Percentiles rank a stretch among this genome's conserved stretches.
phyloP scores from a whole-genome alignment of 805 yeast species.

The Sporopachydermia quercuum region DNA sequence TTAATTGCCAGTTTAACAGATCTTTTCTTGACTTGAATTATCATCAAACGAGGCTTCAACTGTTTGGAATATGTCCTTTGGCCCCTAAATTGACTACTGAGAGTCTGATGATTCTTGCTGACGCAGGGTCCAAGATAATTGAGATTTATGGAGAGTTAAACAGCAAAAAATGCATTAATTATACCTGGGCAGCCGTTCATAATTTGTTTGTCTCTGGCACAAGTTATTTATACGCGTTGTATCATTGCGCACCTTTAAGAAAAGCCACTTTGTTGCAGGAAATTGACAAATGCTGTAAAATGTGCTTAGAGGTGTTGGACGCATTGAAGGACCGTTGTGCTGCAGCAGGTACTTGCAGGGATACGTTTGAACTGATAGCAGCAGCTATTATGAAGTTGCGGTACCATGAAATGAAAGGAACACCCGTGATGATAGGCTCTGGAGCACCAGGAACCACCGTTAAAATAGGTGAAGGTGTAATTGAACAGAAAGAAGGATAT shows the following conservation, averaged over 20 bases:
- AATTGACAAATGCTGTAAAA: conserved; percentile 27
- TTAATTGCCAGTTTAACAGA: conserved; percentile 49
- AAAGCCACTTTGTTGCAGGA: conserved; percentile 25
- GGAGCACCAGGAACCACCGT: too few relatives aligned
- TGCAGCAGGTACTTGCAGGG: conserved; percentile 49
- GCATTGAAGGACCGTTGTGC: conserved; percentile 48
- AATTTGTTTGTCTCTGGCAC: conserved; percentile 66
- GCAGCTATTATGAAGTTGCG: conserved; percentile 47
- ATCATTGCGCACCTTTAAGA: conserved; percentile 30
- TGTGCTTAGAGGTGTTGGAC: conserved; percentile 37
- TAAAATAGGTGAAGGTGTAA: too few relatives aligned
- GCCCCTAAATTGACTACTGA: conserved; percentile 28
- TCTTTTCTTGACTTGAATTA: conserved; percentile 51
- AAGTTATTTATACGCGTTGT: conserved; percentile 49
- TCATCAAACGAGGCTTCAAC: conserved; percentile 42
- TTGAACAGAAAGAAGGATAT: too few relatives aligned
- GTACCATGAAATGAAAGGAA: conserved; percentile 15
- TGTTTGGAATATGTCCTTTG: conserved; percentile 55
- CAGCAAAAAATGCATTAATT: conserved; percentile 38
- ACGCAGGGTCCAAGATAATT: conserved; percentile 42
- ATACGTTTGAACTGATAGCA: conserved; percentile 45
- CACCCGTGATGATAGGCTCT: conserved; percentile 3
- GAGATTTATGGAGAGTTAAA: conserved; percentile 36
- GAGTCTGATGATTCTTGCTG: conserved; percentile 34
- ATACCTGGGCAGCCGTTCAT: conserved; percentile 73